Evolutionary conservation across 2,329 filamentous ascomycete genomes (phyloP).

Genomic region (Karstenula rhodostoma): DNA sequence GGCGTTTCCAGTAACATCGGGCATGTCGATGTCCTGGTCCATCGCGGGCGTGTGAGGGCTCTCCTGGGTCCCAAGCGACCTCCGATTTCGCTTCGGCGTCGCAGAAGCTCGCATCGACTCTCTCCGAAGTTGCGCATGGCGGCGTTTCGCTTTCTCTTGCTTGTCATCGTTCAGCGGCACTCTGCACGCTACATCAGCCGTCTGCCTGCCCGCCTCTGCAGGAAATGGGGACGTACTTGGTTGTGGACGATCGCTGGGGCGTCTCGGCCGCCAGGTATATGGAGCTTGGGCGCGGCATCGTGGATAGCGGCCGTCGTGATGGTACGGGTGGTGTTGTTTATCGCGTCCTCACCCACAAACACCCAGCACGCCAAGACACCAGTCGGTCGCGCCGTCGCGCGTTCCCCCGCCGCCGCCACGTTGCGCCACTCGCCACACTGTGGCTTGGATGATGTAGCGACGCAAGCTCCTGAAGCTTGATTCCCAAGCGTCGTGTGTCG

Average conservation of each 20-base stretch:
- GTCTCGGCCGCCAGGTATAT: conserved; percentile 56
- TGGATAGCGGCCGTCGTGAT: conserved; percentile 18
- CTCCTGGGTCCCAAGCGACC: conserved; percentile 61
- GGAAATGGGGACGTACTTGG: conserved; percentile 32
- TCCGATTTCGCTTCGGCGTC: conserved; percentile 73
- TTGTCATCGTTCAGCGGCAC: conserved; percentile 97
- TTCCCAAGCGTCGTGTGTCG: background rate
- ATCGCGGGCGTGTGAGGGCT: conserved; percentile 60
- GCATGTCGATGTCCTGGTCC: conserved; percentile 61
- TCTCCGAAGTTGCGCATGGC: conserved; percentile 88
- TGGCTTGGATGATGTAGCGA: background rate
- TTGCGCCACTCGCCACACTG: background rate
- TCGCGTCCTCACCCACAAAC: conserved; percentile 13
- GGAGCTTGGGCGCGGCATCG: conserved; percentile 65
- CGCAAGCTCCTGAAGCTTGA: background rate
- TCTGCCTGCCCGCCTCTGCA: background rate
- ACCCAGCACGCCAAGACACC: conserved; percentile 19
- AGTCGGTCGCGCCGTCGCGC: conserved; percentile 12
- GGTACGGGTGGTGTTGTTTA: conserved; percentile 20
- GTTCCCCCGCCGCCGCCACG: background rate
- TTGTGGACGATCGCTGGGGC: conserved; percentile 55
- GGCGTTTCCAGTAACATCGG: conserved; percentile 71
- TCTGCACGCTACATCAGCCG: conserved; percentile 56
- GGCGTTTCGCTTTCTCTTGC: conserved; percentile 87
- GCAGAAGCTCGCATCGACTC: conserved; percentile 87